Evolutionary conservation across 768 basidiomycete species (phyloP), one percentile per base, ranked within the genome.

Genomic region (Termitomyces sp.): DNA sequence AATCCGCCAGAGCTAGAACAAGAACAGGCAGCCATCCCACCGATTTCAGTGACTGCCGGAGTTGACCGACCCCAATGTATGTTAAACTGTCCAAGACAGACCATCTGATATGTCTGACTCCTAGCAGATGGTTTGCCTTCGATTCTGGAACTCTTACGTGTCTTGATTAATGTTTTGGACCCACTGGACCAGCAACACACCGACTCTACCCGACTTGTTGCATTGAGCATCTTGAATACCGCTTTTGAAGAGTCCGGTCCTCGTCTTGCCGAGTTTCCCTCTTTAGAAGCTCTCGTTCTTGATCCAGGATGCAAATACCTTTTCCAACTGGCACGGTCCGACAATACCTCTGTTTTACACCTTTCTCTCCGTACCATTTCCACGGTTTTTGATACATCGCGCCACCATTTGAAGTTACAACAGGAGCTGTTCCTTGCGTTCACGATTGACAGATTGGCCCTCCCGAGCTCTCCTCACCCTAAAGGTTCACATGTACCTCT

Each of bases 221-320:
- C 96, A 0, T 83, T 99, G 29, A 83, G 89, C 1, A 89, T 96
- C 59, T 81, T 99, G 59, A 94, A 96, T 68, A 81, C 87, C 25
- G 90, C 93, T 3, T 87, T 98, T 57, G 94, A 98, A 72, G 86
- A 88, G 56, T 86, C 93, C 20, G 96, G 95, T 7, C 72, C 81
- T 7, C 83, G 81, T 46, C 85, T 99, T 58, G 85, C 87, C 31
- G 77, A 83, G 32, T 98, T 90, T 72, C 86, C 90, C 7, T 92
- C 92, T 7, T 77, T 98, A 38, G 78, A 86, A 54, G 79, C 81
- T 32, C 86, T 98, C 59, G 79, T 98, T 38, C 76, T 91, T 14
- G 96, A 99, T 70, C 82, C 89, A 52, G 95, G 92, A 0, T 98
- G 96, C 82, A 96, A 96, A 77, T 95, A 91, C 70, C 85, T 99